Base-by-base conservation (phyloP, 2,329 filamentous ascomycete species). In the Pseudogymnoascus sp. region DNA sequence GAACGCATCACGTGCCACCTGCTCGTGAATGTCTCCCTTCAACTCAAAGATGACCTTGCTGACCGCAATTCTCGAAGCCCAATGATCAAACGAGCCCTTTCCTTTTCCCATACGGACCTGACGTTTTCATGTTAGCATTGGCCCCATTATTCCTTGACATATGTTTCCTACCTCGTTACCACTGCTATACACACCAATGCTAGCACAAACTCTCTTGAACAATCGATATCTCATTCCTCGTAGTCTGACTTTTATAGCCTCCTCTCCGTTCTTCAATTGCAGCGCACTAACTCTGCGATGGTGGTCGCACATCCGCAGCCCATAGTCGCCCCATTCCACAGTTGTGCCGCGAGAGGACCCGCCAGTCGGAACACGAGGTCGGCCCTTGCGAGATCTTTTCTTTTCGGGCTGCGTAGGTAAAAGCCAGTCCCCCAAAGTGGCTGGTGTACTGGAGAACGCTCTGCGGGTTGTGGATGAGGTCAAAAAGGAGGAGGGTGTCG, bases 31-130 rank as follows among this genome's bases (percentile, higher is more conserved):
- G 68, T 92, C 84, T 50, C 94, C 94, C 75, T 91, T 92, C 67
- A 99, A 77, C 76, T 99, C 94, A 68, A 99, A 95, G 17, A 97
- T 79, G 58, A 99, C 85, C 74, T 94, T 90, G 76, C 89, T 96
- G 59, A 97, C 90, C 7, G 91, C 86, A 67, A 97, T 86, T 75
- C 93, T 86, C 21, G 89, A 85, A 4, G 93, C 92, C 94, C 94
- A 99, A 72, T 96, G 90, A 74, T 99, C 94, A 72, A 99, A 97
- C 65, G 87, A 89, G 68, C 94, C 94, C 75, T 99, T 99, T 77
- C 94, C 94, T 77, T 97, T 99, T 74, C 94, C 94, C 95, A 99
- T 99, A 83, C 94, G 88, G 74, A 91, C 88, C 85, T 87, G 35
- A 54, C 29, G 17, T 5, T n/a, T 11, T 17, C 17, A 35, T 35